A percentile compares a stretch with the other conserved stretches of the same genome.
Conservation (phyloP, 2,329 filamentous ascomycete genomes). For the Rhinocladiella similis region DNA sequence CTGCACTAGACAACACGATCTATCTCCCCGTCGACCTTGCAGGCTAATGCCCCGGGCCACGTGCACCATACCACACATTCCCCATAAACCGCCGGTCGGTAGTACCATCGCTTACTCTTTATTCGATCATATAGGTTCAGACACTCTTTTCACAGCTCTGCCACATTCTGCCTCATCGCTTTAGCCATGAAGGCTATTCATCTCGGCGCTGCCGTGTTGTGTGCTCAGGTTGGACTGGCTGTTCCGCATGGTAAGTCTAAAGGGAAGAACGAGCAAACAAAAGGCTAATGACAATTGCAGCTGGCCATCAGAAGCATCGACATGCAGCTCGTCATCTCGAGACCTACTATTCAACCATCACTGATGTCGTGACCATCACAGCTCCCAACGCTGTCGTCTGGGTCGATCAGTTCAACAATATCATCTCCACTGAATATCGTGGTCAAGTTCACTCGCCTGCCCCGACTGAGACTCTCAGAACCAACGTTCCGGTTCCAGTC, state of each 20-base stretch:
- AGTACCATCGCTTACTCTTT: constrained; percentile 15
- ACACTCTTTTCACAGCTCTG: constrained; percentile 17
- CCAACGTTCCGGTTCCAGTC: background rate
- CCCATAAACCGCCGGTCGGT: constrained; percentile 16
- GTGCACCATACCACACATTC: background rate
- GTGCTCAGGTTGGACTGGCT: constrained; percentile 17
- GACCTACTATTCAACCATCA: constrained; percentile 17
- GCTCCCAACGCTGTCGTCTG: constrained; percentile 51
- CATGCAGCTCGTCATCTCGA: constrained; percentile 11
- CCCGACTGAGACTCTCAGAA: constrained; percentile 3
- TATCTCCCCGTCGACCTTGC: constrained; percentile 16
- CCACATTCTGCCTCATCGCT: background rate
- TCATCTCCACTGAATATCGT: constrained; percentile 44
- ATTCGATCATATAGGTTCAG: constrained; percentile 13
- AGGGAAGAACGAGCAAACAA: background rate
- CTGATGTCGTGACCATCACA: constrained; percentile 21
- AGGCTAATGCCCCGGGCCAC: constrained; percentile 14
- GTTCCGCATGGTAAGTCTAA: constrained; percentile 25
- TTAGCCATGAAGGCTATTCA: constrained; percentile 16
- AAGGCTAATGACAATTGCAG: constrained; percentile 10
- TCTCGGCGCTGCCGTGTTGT: constrained; percentile 14
- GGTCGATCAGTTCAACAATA: constrained; percentile 59
- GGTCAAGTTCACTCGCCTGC: constrained; percentile 9
- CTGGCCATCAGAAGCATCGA: constrained; percentile 17
- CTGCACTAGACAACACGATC: constrained; percentile 1